These are phyloP conservation scores for Penicillium silybi DNA, from an alignment of 495 filamentous ascomycete genomes.

Conservation along the genomic window DNA sequence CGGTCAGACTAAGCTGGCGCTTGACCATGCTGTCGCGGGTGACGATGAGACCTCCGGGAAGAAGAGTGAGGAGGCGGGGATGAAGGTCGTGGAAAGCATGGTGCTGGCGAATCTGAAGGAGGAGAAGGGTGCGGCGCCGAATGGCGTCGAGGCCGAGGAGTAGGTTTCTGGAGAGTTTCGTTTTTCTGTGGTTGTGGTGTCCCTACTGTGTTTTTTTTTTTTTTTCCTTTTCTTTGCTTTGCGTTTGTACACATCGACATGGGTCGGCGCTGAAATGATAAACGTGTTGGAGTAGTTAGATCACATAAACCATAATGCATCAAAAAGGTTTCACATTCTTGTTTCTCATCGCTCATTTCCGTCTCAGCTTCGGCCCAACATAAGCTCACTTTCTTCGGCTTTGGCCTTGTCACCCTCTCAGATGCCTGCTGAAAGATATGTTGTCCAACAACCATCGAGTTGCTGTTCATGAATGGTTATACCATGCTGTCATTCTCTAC, in stretches of 20 bases:
- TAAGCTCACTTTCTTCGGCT: background rate
- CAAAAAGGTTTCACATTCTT: background rate
- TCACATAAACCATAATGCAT: conserved; percentile 1
- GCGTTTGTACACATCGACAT: background rate
- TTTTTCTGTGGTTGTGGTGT: background rate
- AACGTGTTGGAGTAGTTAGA: conserved; percentile 7
- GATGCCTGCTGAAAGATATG: background rate
- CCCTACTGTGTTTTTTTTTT: background rate
- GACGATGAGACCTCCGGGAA: conserved; percentile 47
- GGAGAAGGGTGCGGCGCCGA: conserved; percentile 48
- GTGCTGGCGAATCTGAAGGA: conserved; percentile 34
- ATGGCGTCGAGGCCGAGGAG: conserved; percentile 10
- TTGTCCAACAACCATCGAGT: too few species aligned
- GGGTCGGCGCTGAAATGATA: background rate
- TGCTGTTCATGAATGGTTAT: too few species aligned
- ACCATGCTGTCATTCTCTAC: background rate
- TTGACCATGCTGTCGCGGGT: conserved; percentile 79
- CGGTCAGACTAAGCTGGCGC: conserved; percentile 85
- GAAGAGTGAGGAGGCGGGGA: conserved; percentile 53
- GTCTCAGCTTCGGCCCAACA: background rate
- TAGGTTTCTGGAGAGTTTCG: background rate
- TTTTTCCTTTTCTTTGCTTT: background rate
- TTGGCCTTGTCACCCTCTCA: background rate
- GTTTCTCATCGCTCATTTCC: background rate
- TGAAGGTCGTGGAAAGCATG: conserved; percentile 65